Conservation (phyloP, 2,329 filamentous ascomycete species). For the Geosmithia flava region DNA sequence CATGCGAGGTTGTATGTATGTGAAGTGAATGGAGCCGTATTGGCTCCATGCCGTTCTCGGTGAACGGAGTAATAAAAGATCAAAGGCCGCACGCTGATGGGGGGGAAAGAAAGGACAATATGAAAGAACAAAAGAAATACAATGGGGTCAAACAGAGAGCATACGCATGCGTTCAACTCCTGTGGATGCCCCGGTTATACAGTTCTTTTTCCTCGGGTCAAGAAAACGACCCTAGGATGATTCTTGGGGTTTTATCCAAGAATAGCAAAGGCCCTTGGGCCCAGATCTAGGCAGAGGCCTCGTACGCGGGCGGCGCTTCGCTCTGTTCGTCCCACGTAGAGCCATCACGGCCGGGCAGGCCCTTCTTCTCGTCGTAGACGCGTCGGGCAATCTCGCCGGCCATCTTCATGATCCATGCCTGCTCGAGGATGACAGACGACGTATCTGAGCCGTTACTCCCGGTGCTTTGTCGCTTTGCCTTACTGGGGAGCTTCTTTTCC, state of each 20-base stretch:
- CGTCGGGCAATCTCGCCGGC: slow-evolving; percentile 80
- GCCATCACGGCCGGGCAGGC: slow-evolving; percentile 10
- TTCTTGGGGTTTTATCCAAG: too few relatives aligned
- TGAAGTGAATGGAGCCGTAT: too few relatives aligned
- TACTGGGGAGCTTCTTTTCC: not conserved
- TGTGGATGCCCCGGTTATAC: not conserved
- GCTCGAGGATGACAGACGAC: slow-evolving; percentile 55
- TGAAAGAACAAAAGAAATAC: not conserved
- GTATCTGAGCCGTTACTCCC: slow-evolving; percentile 27
- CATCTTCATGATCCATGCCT: slow-evolving; percentile 88
- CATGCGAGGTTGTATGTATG: not conserved
- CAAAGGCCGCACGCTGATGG: not conserved
- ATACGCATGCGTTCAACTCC: not conserved
- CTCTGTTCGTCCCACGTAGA: slow-evolving; percentile 33
- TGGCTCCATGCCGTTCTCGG: too few relatives aligned
- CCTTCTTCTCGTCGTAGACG: slow-evolving; percentile 74
- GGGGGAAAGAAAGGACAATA: not conserved
- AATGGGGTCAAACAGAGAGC: too few relatives aligned
- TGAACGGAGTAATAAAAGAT: not conserved
- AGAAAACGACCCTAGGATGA: too few relatives aligned
- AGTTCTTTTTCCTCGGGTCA: too few relatives aligned
- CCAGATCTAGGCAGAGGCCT: slow-evolving; percentile 21
- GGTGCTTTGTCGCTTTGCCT: not conserved
- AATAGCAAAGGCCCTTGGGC: too few relatives aligned
- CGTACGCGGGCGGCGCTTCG: slow-evolving; percentile 51